Conservation (phyloP, 257 asterid genomes). For the Euphrasia confusa region DNA sequence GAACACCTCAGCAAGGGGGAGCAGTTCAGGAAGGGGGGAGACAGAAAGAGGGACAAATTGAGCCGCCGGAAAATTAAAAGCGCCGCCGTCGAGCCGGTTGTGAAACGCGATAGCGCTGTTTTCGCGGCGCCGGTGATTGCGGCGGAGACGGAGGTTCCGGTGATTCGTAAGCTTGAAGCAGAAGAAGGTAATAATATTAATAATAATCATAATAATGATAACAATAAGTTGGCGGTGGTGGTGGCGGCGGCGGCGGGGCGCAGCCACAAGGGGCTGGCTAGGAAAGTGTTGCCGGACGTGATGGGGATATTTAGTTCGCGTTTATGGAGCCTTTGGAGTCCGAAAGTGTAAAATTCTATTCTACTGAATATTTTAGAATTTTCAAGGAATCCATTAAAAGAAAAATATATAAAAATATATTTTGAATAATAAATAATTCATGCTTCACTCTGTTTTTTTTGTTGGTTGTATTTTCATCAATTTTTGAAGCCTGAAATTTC, state of each 20-base stretch:
- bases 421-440: too few species aligned
- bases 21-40: conserved; percentile 21
- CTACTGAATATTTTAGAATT: too few species aligned
- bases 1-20: conserved; percentile 51
- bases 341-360: conserved; percentile 40
- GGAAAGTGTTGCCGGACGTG: conserved; percentile 86
- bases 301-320: conserved; percentile 75
- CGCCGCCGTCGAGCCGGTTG: not conserved
- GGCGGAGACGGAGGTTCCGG: too few species aligned
- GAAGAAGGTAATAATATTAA: too few species aligned
- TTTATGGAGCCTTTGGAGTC: conserved; percentile 90
- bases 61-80: conserved; percentile 30
- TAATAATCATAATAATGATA: too few species aligned
- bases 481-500: too few species aligned
- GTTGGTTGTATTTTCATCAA: too few species aligned
- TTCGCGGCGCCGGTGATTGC: not conserved
- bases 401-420: too few species aligned
- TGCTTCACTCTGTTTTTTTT: too few species aligned
- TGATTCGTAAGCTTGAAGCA: too few species aligned
- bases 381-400: too few species aligned
- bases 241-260: conserved; percentile 25
- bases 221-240: conserved; percentile 17
- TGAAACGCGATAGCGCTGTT: not conserved
- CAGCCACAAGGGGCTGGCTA: conserved; percentile 61
- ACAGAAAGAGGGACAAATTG: conserved; percentile 41